Base-by-base conservation (phyloP, 306 rosid species). In the Ormosia semicastrata region DNA sequence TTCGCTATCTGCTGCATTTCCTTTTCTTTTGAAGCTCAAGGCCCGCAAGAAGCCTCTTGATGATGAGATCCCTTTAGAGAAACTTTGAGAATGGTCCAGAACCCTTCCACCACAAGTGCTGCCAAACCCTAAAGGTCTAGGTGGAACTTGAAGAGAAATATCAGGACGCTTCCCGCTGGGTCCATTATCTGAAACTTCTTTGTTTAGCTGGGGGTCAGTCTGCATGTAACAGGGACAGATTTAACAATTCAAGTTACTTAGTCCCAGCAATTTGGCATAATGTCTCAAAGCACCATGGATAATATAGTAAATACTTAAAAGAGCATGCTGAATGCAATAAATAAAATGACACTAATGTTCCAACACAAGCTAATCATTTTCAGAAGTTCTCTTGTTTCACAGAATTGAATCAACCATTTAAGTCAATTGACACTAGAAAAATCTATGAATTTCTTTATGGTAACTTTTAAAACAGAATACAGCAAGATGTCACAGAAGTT, bases 131-230 rank as follows among this genome's bases (percentile, higher is more conserved):
- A 36, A 15, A 43, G 91, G 91, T 82, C 92, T 92, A 10, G 93
- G 96, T 41, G 99, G 99, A 84, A 93, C 93, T 92, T 93, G 97
- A 89, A 93, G 98, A 40, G 96, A 92, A 76, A 95, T 93, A 68
- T 93, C 97, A 0, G 99, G 99, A 29, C 93, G 97, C 81, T 78
- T 93, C 71, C 94, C 88, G 2, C 81, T 44, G 10, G 81, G 78
- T 71, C 85, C 90, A 49, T 80, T 56, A 11, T 86, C 86, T 6
- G 85, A 73, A 76, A 53, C 77, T 68, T 89, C 92, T 79, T 85
- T 87, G 77, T 87, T 85, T 58, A 65, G 63, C 62, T 82, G 80
- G 12, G 37, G 36, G 63, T 83, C 85, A 41, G 60, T 59, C 97
- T 93, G 88, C 89, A 78, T 11, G 68, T 17, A 86, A 78, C 63